Percentiles rank a stretch among this genome's conserved stretches.
phyloP scores from a whole-genome alignment of 352 stramenopile genomes.

The Elongisporangium anandrum region DNA sequence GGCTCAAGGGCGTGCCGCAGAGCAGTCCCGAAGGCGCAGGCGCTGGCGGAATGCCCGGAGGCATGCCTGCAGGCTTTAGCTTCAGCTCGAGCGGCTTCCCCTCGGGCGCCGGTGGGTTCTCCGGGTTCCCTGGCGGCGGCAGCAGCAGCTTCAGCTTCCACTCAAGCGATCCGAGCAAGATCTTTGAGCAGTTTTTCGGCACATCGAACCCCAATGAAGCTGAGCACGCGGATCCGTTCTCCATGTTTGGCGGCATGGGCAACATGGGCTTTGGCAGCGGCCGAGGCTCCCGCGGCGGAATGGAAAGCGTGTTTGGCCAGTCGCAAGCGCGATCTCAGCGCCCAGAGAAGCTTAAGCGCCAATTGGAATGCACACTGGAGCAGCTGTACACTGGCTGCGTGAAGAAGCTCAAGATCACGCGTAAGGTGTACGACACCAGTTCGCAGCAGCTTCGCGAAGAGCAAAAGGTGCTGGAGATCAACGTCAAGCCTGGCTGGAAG shows the following conservation, averaged over 20 bases:
- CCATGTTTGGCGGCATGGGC: slow-evolving; percentile 61
- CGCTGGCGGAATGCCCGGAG: slow-evolving; percentile 7
- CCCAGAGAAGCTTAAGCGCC: slow-evolving; percentile 56
- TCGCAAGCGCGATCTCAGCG: slow-evolving; percentile 7
- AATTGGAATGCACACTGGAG: slow-evolving; percentile 93
- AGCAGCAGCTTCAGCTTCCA: slow-evolving; percentile 59
- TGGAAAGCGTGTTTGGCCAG: slow-evolving; percentile 44
- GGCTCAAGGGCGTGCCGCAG: slow-evolving; percentile 62
- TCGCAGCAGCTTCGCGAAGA: slow-evolving; percentile 92
- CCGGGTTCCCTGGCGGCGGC: slow-evolving; percentile 60
- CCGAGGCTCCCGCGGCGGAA: slow-evolving; percentile 21
- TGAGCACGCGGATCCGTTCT: slow-evolving; percentile 66
- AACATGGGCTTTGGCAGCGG: slow-evolving; percentile 39
- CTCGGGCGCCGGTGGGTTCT: slow-evolving; percentile 34
- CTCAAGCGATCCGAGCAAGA: slow-evolving; percentile 79
- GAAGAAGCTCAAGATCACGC: slow-evolving; percentile 94
- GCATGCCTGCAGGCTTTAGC: slow-evolving; percentile 31
- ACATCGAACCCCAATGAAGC: slow-evolving; percentile 78
- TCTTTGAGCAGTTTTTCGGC: slow-evolving; percentile 90
- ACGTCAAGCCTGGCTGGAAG: slow-evolving; percentile 96
- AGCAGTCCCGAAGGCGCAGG: slow-evolving; percentile 8
- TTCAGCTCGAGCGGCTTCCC: slow-evolving; percentile 27
- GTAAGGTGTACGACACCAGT: slow-evolving; percentile 81
- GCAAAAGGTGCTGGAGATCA: slow-evolving; percentile 93
- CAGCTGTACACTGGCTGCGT: slow-evolving; percentile 78